These are phyloP conservation scores for Ceratocystis lukuohia DNA, from an alignment of 2,329 filamentous ascomycete species.

Conservation along the genomic window DNA sequence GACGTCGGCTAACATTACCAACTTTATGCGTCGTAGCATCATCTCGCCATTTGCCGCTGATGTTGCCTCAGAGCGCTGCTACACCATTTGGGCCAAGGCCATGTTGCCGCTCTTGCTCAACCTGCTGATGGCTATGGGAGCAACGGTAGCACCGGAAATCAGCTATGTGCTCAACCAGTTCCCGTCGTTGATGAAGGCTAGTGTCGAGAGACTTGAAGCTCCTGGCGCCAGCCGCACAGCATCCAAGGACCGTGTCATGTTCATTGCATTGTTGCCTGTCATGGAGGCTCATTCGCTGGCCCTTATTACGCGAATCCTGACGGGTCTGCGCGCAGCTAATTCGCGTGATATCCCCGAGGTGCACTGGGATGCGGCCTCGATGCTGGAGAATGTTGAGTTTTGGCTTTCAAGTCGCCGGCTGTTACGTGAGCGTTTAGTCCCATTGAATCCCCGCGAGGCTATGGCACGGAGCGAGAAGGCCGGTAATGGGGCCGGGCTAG, in stretches of 20 bases:
- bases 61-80: conserved; percentile 56
- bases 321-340: conserved; percentile 49
- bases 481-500: conserved; percentile 24
- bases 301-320: conserved; percentile 60
- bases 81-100: conserved; percentile 79
- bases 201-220: conserved; percentile 57
- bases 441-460: conserved; percentile 58
- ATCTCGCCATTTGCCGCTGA: conserved; percentile 69
- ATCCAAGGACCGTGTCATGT: conserved; percentile 36
- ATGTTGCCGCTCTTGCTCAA: conserved; percentile 82
- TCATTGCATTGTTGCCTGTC: conserved; percentile 58
- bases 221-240: conserved; percentile 41
- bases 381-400: conserved; percentile 73
- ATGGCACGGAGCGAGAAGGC: conserved; percentile 39
- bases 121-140: conserved; percentile 66
- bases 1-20: conserved; percentile 63
- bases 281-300: conserved; percentile 69
- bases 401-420: conserved; percentile 58
- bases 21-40: conserved; percentile 56
- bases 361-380: conserved; percentile 56
- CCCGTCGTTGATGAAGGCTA: conserved; percentile 59
- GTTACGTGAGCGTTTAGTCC: conserved; percentile 58
- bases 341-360: conserved; percentile 57
- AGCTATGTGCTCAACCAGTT: conserved; percentile 83
- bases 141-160: conserved; percentile 71